phyloP scores from a whole-genome alignment of 768 basidiomycete genomes.

The Calocybe cyanea region DNA sequence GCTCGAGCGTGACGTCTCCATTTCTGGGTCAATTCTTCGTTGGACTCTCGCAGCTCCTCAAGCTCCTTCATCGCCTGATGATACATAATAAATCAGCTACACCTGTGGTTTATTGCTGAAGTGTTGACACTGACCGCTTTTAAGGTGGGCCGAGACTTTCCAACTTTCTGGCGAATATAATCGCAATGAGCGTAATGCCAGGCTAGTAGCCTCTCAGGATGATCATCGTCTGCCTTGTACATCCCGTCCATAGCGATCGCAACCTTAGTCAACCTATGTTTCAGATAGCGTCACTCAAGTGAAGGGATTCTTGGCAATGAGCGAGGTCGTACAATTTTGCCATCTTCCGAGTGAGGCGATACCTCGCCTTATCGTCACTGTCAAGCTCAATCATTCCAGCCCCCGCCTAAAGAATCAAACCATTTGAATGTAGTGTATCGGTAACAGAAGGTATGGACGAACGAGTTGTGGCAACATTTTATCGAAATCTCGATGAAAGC shows the following conservation, averaged over 20 bases:
- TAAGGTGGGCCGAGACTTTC: background rate
- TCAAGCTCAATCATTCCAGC: conserved; percentile 6
- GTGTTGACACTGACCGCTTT: background rate
- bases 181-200: conserved; percentile 1
- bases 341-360: conserved; percentile 1
- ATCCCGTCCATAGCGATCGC: background rate
- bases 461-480: conserved; percentile 3
- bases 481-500: conserved; percentile 1
- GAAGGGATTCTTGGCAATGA: too few relatives aligned
- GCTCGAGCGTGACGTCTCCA: background rate
- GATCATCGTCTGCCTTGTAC: background rate
- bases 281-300: background rate
- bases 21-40: background rate
- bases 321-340: background rate
- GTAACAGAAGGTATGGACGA: background rate
- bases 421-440: background rate
- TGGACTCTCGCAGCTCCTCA: background rate
- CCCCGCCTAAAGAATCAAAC: background rate
- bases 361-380: background rate
- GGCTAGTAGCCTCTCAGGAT: too few relatives aligned
- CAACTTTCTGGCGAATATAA: conserved; percentile 2
- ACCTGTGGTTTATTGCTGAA: background rate
- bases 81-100: background rate
- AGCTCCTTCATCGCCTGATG: background rate
- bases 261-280: background rate